Evolutionary conservation across 2,329 filamentous ascomycete species (phyloP), one percentile per base, ranked within the genome.

Genomic region (Aspergillus hiratsukae): DNA sequence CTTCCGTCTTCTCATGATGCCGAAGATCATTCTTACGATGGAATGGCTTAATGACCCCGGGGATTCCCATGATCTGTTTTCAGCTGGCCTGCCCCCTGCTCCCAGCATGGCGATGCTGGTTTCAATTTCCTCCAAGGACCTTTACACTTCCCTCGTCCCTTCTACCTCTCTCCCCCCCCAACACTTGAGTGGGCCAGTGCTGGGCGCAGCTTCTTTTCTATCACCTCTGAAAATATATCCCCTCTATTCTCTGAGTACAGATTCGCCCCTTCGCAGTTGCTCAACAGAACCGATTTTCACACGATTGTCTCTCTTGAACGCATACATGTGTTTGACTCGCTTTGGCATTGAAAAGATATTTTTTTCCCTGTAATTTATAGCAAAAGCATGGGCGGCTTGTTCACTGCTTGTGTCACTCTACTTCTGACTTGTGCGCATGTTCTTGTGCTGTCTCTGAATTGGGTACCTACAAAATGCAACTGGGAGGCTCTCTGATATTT

Each of bases 381-480:
- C 60, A 71, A 70, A 70, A 69, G 69, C 66, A 64, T 68, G 68
- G 66, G 67, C 64, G 68, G 64, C 62, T 61, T 65, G 53, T 60
- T 64, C 48, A 50, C 58, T 59, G 14, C 45, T 64, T 60, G 49
- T 54, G 60, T 62, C 46, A 46, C 27, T 52, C 10, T 37, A 53
- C 31, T 54, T 49, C 58, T 55, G n/a, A 59, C 28, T 55, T 55
- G 52, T 58, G n/a, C 60, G 51, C 49, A 53, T 58, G 51, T 63
- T 57, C 54, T 60, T 54, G 56, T 54, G 51, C 59, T 61, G 50
- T 65, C 55, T 53, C 48, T 58, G 51, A 55, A 51, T 62, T 57
- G 58, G 60, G 60, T 64, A 55, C 58, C 55, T 56, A 57, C 60
- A 52, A 60, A 55, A 48, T 52, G 48, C 46, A 53, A 40, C 35